Conservation (phyloP, 208 protist species). For the Crithidia brevicula region DNA sequence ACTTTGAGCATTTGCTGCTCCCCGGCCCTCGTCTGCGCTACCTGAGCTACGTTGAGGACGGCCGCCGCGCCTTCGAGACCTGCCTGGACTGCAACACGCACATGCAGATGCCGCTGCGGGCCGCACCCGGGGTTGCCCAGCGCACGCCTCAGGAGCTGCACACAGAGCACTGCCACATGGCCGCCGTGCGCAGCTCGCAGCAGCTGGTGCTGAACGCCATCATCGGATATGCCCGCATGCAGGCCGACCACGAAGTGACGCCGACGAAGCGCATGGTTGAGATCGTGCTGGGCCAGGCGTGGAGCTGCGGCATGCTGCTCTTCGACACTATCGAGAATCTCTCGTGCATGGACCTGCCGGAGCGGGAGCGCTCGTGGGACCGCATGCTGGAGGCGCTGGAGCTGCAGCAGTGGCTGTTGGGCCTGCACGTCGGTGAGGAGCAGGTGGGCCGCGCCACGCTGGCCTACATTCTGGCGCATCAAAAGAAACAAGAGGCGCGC, state of each 20-base stretch:
- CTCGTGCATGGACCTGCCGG: conserved; percentile 71
- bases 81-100: conserved; percentile 89
- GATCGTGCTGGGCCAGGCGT: conserved; percentile 86
- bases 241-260: conserved; percentile 61
- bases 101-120: conserved; percentile 84
- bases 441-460: conserved; percentile 89
- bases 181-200: conserved; percentile 76
- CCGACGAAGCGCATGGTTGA: conserved; percentile 81
- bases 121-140: conserved; percentile 65
- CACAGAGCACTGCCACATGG: conserved; percentile 90
- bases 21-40: conserved; percentile 78
- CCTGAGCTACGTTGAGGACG: conserved; percentile 57
- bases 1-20: conserved; percentile 77
- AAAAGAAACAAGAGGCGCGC: conserved; percentile 61
- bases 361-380: conserved; percentile 73
- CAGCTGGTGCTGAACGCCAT: conserved; percentile 86
- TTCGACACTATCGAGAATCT: conserved; percentile 89
- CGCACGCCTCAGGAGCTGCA: conserved; percentile 81
- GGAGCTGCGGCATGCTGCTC: conserved; percentile 90
- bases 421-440: conserved; percentile 91
- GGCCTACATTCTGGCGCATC: conserved; percentile 84
- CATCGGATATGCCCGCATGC: conserved; percentile 75
- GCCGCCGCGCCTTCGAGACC: conserved; percentile 72
- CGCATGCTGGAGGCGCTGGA: conserved; percentile 75
- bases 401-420: conserved; percentile 87